A percentile compares a stretch with the other conserved stretches of the same genome.
Conservation (phyloP, 345 rosid genomes). For the Cochlearia excelsa region DNA sequence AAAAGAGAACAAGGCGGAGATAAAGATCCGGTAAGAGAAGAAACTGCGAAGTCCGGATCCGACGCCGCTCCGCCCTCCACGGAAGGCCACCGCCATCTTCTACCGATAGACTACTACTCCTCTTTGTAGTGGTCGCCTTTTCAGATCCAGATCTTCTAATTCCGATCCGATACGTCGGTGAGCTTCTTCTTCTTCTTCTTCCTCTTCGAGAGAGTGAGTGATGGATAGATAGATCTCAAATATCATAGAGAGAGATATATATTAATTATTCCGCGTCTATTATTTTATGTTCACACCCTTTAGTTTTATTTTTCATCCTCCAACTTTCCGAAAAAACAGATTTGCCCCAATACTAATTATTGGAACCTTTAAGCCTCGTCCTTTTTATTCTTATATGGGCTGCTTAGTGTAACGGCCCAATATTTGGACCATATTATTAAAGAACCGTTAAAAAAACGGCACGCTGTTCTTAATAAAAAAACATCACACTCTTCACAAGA, state of each 20-base stretch:
- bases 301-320: not conserved
- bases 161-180: constrained; percentile 20
- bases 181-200: constrained; percentile 4
- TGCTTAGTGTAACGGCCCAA: too few relatives aligned
- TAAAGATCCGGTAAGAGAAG: constrained; percentile 72
- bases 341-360: not conserved
- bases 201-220: constrained; percentile 7
- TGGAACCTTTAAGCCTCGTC: too few relatives aligned
- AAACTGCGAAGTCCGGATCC: constrained; percentile 59
- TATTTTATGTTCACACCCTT: constrained; percentile 5
- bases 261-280: too few relatives aligned
- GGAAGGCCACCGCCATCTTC: constrained; percentile 72
- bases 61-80: constrained; percentile 59
- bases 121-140: too few relatives aligned
- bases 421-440: too few relatives aligned
- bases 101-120: constrained; percentile 1
- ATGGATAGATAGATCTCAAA: constrained; percentile 35
- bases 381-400: too few relatives aligned
- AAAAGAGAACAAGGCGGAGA: constrained; percentile 77
- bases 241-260: constrained; percentile 13
- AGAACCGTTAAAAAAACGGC: not conserved
- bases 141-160: constrained; percentile 21
- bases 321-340: not conserved
- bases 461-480: not conserved
- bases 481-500: not conserved